Base-by-base conservation (phyloP, 306 rosid species). In the Ormosia semicastrata region DNA sequence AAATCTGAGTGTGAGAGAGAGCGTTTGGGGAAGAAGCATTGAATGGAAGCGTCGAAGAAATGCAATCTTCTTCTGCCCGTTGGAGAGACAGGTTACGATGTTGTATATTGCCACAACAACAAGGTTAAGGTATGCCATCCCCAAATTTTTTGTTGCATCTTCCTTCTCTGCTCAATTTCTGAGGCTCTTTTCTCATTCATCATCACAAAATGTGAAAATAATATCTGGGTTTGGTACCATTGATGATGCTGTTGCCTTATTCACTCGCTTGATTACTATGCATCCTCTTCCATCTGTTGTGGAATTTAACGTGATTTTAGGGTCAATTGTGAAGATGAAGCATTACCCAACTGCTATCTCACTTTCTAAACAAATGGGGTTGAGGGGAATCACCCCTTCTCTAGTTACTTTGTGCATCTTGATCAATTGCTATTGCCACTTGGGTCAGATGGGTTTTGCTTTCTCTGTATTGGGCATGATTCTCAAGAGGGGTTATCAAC, bases 351-450 rank as follows among this genome's bases (percentile, higher is more conserved):
- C 47, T 18, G 78, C 76, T 41, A 49, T 85, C 0, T 58, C 81
- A 11, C 78, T 82, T 66, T 72, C 0, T 76, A 59, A 52, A n/a
- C 58, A 77, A 73, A 50, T 78, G 70, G 81, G 50, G 29, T 59
- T 60, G 3, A 77, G 14, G 66, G 84, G 78, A 72, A 36, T 82
- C 37, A 41, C 34, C 8, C 86, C 84, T 47, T 47, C 67, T 0
- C 3, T 85, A 8, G 41, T 67, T 32, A 78, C 86, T 58, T 18
- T 85, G 69, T 78, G 56, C 60, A 78, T 86, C 13, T 33, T 83
- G 86, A 67, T 78, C 29, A 78, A 86, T 15, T 86, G 89, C 74
- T 86, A 73, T 44, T 82, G 86, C 59, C 75, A 73, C 47, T n/a
- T 82, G 69, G 84, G 81, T 78, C 78, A 62, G 14, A 73, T 82